Conservation (phyloP, 2,329 filamentous ascomycete genomes). For the Coniochaeta sp. region DNA sequence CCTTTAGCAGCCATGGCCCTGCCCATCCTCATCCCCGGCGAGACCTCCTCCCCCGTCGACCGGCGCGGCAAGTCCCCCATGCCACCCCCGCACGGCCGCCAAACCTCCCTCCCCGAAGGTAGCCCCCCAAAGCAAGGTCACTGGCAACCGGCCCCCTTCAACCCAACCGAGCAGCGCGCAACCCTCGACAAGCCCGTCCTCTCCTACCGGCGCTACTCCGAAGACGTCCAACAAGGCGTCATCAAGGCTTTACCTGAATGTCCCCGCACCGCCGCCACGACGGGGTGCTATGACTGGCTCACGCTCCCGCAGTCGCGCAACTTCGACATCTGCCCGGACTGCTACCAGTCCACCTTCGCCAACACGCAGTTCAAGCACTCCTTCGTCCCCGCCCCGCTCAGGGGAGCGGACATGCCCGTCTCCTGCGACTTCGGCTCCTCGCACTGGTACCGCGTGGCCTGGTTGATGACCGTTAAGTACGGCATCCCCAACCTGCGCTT, state of each 20-base stretch:
- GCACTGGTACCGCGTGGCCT: constrained; percentile 79
- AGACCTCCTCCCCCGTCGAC: constrained; percentile 12
- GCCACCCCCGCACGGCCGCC: constrained; percentile 13
- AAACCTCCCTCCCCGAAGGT: constrained; percentile 16
- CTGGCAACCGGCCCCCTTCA: constrained; percentile 28
- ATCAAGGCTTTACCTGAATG: constrained; percentile 57
- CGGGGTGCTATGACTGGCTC: constrained; percentile 71
- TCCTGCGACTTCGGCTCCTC: constrained; percentile 72
- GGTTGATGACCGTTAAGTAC: constrained; percentile 71
- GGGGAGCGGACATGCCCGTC: constrained; percentile 49
- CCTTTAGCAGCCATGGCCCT: constrained; percentile 13
- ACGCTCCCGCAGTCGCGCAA: constrained; percentile 63
- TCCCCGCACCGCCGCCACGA: constrained; percentile 54
- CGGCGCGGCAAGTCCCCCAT: constrained; percentile 15
- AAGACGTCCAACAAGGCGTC: constrained; percentile 38
- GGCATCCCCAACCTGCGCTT: constrained; percentile 58
- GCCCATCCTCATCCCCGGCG: constrained; percentile 12
- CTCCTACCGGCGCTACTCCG: constrained; percentile 46
- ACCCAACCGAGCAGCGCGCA: constrained; percentile 28
- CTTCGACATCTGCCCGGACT: constrained; percentile 78
- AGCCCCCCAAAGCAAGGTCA: constrained; percentile 27
- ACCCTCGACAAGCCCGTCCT: constrained; percentile 32
- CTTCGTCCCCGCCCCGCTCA: constrained; percentile 56
- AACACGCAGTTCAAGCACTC: constrained; percentile 59
- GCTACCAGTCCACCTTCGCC: constrained; percentile 64